Evolutionary conservation across 305 asterid species (phyloP), one percentile per base, ranked within the genome.

Genomic region (Fraxinus baroniana): DNA sequence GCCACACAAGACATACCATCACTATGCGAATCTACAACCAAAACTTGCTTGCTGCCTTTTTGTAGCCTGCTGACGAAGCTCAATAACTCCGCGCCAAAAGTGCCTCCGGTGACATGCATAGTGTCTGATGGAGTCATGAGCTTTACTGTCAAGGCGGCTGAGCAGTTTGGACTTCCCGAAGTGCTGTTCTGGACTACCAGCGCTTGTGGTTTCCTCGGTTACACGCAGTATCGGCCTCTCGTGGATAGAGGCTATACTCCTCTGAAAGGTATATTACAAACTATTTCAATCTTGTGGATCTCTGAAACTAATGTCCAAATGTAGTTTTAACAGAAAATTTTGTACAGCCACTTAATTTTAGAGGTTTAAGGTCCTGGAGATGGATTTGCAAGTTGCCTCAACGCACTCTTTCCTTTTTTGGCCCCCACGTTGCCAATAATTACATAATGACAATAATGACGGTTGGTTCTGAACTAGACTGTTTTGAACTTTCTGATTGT

Each of bases 1-100:
- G 81, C 83, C n/a, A 90, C 92, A 1, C 93, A 89, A 83, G 89
- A 89, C 73, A 70, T 87, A 3, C 88, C 92, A 7, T 72, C 92
- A 1, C 86, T 90, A 1, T 86, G 90, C 26, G 79, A 7, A 7
- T 89, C 89, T 77, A 87, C 88, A 71, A 30, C 87, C 76, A 86
- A 81, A 20, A 83, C 83, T 0, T 84, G 92, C 84, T 64, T 82
- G 76, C 85, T 76, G 7, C 90, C 92, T 22, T 86, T 89, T 64
- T 82, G 84, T 52, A 83, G 85, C 41, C 89, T 89, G 26, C 66
- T 89, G 1, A 0, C 62, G 1, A 79, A 77, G 81, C 85, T 87
- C 77, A 85, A 86, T 3, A 12, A 15, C 57, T 1, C 87, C 7
- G 83, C 52, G 13, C 22, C 20, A 2, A 80, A 22, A 0, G 80